phyloP scores from a whole-genome alignment of 495 filamentous ascomycete genomes.

The Talaromyces liani region DNA sequence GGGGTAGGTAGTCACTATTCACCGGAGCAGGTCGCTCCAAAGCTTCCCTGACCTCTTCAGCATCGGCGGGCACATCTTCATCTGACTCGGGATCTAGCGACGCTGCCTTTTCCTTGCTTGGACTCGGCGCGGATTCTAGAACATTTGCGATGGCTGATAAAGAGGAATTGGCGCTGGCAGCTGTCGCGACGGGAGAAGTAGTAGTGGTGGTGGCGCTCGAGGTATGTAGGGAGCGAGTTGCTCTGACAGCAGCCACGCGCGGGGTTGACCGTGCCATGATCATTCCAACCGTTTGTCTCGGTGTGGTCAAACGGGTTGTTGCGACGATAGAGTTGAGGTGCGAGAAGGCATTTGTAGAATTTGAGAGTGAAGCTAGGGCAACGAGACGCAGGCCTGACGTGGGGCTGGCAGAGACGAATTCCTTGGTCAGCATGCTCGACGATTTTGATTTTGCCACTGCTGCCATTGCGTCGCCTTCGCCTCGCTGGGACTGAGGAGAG shows the following conservation, averaged over 20 bases:
- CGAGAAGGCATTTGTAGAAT: constrained; percentile 1
- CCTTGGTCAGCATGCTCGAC: background rate
- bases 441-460: constrained; percentile 1
- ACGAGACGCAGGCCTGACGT: background rate
- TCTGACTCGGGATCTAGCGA: constrained; percentile 41
- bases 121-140: constrained; percentile 9
- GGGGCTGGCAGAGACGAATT: constrained; percentile 2
- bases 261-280: constrained; percentile 8
- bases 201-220: background rate
- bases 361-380: background rate
- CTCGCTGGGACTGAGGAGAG: constrained; percentile 16
- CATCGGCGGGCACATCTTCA: constrained; percentile 33
- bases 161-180: constrained; percentile 10
- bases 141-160: constrained; percentile 17
- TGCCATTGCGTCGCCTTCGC: background rate
- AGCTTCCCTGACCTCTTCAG: constrained; percentile 40
- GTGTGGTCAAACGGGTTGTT: background rate
- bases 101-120: constrained; percentile 9
- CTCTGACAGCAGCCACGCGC: background rate
- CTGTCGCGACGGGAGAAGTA: background rate
- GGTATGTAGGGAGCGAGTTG: constrained; percentile 8
- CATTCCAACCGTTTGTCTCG: background rate
- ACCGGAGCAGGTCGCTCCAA: constrained; percentile 64
- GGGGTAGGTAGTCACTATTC: constrained; percentile 76
- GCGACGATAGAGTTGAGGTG: background rate